Evolutionary conservation across 2,329 filamentous ascomycete genomes (phyloP).

Genomic region (Colletotrichum sublineola): DNA sequence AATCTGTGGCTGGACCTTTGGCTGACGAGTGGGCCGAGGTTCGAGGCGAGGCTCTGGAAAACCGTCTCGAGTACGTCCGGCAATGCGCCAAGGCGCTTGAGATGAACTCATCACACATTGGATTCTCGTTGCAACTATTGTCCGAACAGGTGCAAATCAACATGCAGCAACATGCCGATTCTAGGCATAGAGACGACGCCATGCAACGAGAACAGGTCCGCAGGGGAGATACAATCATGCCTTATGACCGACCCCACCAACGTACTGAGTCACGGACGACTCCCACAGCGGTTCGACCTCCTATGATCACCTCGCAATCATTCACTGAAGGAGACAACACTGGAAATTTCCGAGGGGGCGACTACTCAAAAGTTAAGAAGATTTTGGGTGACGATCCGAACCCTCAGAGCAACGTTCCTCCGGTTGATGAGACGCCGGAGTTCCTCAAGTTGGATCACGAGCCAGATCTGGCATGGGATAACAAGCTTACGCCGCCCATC

Average conservation of each 20-base stretch:
- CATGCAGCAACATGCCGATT: conserved; percentile 59
- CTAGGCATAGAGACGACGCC: conserved; percentile 60
- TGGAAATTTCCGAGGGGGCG: conserved; percentile 69
- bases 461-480: conserved; percentile 89
- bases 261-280: conserved; percentile 67
- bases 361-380: conserved; percentile 74
- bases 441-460: conserved; percentile 91
- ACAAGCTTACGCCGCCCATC: conserved; percentile 79
- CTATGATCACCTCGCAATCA: conserved; percentile 69
- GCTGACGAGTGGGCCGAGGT: conserved; percentile 96
- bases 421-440: conserved; percentile 82
- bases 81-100: conserved; percentile 85
- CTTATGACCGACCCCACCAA: conserved; percentile 67
- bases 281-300: conserved; percentile 55
- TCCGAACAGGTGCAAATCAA: conserved; percentile 81
- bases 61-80: conserved; percentile 84
- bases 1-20: conserved; percentile 90
- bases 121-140: conserved; percentile 87
- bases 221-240: conserved; percentile 67
- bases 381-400: conserved; percentile 76
- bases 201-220: conserved; percentile 65
- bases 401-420: conserved; percentile 59
- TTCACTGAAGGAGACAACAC: conserved; percentile 73
- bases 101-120: conserved; percentile 87
- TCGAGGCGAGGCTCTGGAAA: conserved; percentile 90